Evolutionary conservation across 176 grass and related monocot genomes (phyloP).

Genomic region (Cenchrus americanus): DNA sequence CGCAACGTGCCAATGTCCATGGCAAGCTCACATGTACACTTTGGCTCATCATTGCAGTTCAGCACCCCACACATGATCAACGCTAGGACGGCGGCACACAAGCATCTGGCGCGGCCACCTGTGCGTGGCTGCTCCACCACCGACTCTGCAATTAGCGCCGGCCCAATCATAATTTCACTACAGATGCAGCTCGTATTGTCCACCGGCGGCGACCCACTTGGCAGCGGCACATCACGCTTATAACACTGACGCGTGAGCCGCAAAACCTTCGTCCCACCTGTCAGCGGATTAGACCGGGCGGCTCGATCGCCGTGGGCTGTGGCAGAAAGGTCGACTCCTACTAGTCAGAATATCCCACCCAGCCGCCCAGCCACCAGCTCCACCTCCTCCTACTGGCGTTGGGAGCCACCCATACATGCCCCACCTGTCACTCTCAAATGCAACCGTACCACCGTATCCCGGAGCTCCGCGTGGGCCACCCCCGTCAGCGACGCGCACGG

Average conservation of each 20-base stretch:
- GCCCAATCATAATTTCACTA: background rate
- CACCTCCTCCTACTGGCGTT: background rate
- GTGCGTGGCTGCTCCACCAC: background rate
- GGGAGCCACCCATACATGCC: accelerated
- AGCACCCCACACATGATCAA: background rate
- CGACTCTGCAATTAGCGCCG: background rate
- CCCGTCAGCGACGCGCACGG: background rate
- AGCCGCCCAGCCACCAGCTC: slow-evolving; percentile 9
- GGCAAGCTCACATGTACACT: background rate
- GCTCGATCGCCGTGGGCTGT: background rate
- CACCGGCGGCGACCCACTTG: background rate
- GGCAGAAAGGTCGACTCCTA: background rate
- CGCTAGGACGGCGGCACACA: background rate
- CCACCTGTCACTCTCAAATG: background rate
- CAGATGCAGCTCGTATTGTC: background rate
- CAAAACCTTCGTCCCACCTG: background rate
- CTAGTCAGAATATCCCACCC: background rate
- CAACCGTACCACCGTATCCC: background rate
- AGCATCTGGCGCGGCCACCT: background rate
- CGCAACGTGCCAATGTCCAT: background rate
- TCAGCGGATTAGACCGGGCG: background rate
- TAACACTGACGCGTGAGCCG: background rate
- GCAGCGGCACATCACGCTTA: background rate
- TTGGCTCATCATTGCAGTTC: background rate
- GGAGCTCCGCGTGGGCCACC: background rate